Percentiles rank a stretch among this genome's conserved stretches.
phyloP scores from a whole-genome alignment of 108 stramenopile species.

The Discostella stelligeroides region DNA sequence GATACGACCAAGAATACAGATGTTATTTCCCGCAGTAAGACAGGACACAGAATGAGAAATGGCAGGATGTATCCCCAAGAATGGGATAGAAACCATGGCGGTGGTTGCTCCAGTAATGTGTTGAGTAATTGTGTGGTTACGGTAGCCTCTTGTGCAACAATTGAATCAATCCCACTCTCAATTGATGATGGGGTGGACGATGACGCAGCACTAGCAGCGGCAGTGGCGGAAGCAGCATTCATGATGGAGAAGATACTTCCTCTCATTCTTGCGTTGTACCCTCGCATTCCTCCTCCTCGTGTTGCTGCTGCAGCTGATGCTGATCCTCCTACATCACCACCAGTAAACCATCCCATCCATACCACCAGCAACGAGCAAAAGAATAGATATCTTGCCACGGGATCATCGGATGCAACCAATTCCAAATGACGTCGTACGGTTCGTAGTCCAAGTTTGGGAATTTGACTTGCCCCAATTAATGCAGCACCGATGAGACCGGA shows the following conservation, averaged over 20 bases:
- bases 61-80: slow-evolving; percentile 37
- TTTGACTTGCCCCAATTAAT: slow-evolving; percentile 62
- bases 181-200: too few relatives aligned
- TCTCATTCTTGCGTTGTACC: slow-evolving; percentile 15
- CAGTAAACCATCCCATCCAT: slow-evolving; percentile 57
- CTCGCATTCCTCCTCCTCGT: slow-evolving; percentile 34
- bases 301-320: slow-evolving; percentile 49
- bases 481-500: slow-evolving; percentile 67
- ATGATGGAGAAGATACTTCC: slow-evolving; percentile 28
- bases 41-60: slow-evolving; percentile 54
- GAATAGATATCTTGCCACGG: slow-evolving; percentile 83
- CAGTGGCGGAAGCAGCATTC: slow-evolving; percentile 14
- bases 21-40: slow-evolving; percentile 72
- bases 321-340: slow-evolving; percentile 12
- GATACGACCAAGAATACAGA: slow-evolving; percentile 64
- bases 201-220: neutral
- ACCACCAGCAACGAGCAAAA: slow-evolving; percentile 68
- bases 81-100: slow-evolving; percentile 43
- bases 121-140: slow-evolving; percentile 21
- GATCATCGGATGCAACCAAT: slow-evolving; percentile 59
- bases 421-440: slow-evolving; percentile 66
- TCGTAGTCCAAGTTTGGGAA: slow-evolving; percentile 67
- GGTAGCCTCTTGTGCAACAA: neutral
- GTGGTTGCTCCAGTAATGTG: slow-evolving; percentile 24
- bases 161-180: neutral